Evolutionary conservation across 257 asterid species (phyloP), one percentile per base, ranked within the genome.

Genomic region (Penstemon newberryi): DNA sequence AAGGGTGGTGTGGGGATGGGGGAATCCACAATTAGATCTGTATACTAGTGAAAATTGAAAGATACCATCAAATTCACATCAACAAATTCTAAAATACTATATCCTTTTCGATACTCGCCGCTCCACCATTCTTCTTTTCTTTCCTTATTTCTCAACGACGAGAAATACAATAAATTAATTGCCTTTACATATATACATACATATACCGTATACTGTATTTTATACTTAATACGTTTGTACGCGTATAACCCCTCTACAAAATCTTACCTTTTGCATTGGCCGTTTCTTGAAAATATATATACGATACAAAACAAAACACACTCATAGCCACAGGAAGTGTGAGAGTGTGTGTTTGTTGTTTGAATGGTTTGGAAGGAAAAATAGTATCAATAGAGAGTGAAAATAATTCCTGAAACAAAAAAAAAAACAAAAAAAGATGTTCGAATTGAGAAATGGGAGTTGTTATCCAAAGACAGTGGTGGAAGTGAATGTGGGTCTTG

Each of bases 401-500:
- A 25, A 25, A 25, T 25, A 25, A 25, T 25, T 25, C 1, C 1
- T 2, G 33, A 25, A 25, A 25, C 33, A 25, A 12, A 1, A 44
- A 44, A 5, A 8, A 37, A 7, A 38, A 8, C 51, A 55, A 49
- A 52, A 70, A 25, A 73, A 68, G 71, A 89, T 87, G 92, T 56
- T 79, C 79, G 84, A 85, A 82, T 72, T 76, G 87, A 80, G 86
- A 73, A 85, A 62, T 12, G 78, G 82, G 78, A 68, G 77, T 74
- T 83, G 95, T 84, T 85, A 80, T 70, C 80, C 95, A 5, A 68
- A 86, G 78, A 67, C 82, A 53, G 85, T 86, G 77, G 84, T 70
- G 75, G 96, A 84, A 61, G 96, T 84, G 76, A 75, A 80, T 77
- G 79, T 80, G 56, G 90, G 77, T 5, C 82, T 90, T 58, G 97